Evolutionary conservation across 768 basidiomycete genomes (phyloP), one percentile per base, ranked within the genome.

Genomic region (Lactifluus pinguis): DNA sequence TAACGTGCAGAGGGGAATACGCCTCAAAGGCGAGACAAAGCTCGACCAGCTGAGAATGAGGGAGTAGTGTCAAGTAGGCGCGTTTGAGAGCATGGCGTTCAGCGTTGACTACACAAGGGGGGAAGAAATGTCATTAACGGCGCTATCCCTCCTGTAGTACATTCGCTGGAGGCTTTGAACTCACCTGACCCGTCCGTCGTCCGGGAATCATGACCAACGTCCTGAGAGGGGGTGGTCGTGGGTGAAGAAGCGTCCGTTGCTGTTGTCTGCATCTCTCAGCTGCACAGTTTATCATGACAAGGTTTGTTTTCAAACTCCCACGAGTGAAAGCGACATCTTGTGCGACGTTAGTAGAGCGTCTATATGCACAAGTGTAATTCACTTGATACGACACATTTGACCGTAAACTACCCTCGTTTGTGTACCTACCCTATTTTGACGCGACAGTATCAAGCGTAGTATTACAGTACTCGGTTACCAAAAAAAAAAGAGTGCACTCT

Each of bases 241-340:
- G 69, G 67, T 72, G 72, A 66, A 72, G 68, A 64, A 73, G 74
- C 57, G 76, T 66, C 75, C 21, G 49, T 36, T 61, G 71, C 75
- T 65, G 75, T 74, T 49, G 64, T 63, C 77, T 84, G 81, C 83
- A 85, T 84, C 73, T 76, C 79, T 78, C 74, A 79, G 74, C 83
- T 85, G 81, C 82, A 85, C 81, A 85, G 84, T 85, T 85, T 82
- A 80, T 78, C 75, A 68, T 68, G 76, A 81, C 82, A 84, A 84
- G 74, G 82, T 85, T 85, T 75, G 75, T 65, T 68, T 72, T 71
- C 67, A 76, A 73, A 69, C 59, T 68, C 64, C 49, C 53, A 42
- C 45, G 30, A 25, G 41, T 45, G 45, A 52, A 25, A 25, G 39
- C n/a, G 15, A 44, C 30, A 21, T 15, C 19, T 30, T 44, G 44